Base-by-base conservation (phyloP, 2,329 filamentous ascomycete species). In the Diaporthe australafricana region DNA sequence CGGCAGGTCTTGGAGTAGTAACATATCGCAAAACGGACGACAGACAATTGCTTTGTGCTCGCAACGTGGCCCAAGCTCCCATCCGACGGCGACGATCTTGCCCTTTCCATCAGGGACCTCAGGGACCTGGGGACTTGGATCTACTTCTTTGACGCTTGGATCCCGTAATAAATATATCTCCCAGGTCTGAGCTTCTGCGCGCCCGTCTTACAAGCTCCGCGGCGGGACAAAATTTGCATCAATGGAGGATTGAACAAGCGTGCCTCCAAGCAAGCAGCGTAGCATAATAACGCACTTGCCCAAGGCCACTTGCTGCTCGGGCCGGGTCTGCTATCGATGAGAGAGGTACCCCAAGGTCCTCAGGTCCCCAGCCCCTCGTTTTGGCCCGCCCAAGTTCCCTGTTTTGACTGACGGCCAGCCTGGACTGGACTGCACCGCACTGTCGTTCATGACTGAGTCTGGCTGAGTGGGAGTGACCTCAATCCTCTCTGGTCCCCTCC, bases 311-410 rank as follows among this genome's bases (percentile, higher is more conserved):
- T 50, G 60, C 45, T 65, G 60, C 60, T 65, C 60, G 60, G 45
- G 42, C 60, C 60, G 60, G 60, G 42, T 45, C 47, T 17, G n/a
- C 38, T 11, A 25, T 32, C 27, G 27, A 47, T 17, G 22, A 62
- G 40, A 47, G 25, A 50, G 25, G 56, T 48, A 25, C 60, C 60
- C n/a, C 57, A 5, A 27, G 27, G 42, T 11, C 45, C 30, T 32
- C 17, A n/a, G 57, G 45, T 30, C 16, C 60, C 60, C 60, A 65
- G 60, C 60, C 60, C 60, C 60, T 50, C 60, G 60, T 65, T 65
- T 65, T 65, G 38, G 60, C 45, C 35, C 48, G 60, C 60, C 30
- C 27, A 65, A 20, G 42, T 65, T 65, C 60, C 60, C 60, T 50
- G 60, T 65, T 65, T 65, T 65, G 60, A 65, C 30, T 7, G 30